These are phyloP conservation scores for Cercospora citrullina DNA, from an alignment of 2,329 filamentous ascomycete genomes.

Conservation along the genomic window DNA sequence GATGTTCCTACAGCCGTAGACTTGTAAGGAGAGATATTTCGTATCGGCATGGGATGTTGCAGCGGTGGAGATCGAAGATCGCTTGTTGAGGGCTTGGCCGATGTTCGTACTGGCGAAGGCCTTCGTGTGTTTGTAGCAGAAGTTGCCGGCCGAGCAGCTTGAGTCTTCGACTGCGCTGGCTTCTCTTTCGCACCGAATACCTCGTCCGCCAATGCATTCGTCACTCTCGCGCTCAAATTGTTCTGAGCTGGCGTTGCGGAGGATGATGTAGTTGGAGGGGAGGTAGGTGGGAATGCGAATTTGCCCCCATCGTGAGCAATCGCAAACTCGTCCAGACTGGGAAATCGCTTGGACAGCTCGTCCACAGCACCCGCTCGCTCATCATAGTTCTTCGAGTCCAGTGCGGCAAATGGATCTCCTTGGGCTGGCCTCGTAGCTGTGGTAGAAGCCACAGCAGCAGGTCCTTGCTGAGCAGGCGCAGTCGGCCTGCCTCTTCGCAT, in stretches of 20 bases:
- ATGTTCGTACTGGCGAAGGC: slow-evolving; percentile 18
- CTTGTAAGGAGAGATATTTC: slow-evolving; percentile 53
- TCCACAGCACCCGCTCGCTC: slow-evolving; percentile 60
- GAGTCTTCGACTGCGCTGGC: background rate
- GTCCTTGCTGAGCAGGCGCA: slow-evolving; percentile 49
- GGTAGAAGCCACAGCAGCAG: slow-evolving; percentile 53
- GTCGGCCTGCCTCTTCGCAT: slow-evolving; percentile 81
- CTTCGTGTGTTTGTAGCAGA: slow-evolving; percentile 6
- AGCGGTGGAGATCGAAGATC: slow-evolving; percentile 29
- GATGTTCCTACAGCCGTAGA: slow-evolving; percentile 57
- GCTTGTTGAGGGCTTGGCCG: background rate
- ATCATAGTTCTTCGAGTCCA: slow-evolving; percentile 66
- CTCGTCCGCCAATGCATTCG: slow-evolving; percentile 78
- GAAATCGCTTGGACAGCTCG: slow-evolving; percentile 82
- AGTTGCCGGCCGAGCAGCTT: background rate
- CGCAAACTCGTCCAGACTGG: slow-evolving; percentile 89
- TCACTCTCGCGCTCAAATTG: slow-evolving; percentile 65
- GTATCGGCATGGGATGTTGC: slow-evolving; percentile 51
- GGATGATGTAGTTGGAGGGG: slow-evolving; percentile 41
- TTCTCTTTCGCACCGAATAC: slow-evolving; percentile 60
- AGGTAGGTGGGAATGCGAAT: slow-evolving; percentile 21
- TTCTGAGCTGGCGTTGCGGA: slow-evolving; percentile 49
- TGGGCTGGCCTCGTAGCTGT: slow-evolving; percentile 69
- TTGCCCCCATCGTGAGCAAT: slow-evolving; percentile 68
- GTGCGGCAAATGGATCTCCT: slow-evolving; percentile 85